phyloP scores from a whole-genome alignment of 2,329 filamentous ascomycete species.

The Sarocladiaceae sp. region DNA sequence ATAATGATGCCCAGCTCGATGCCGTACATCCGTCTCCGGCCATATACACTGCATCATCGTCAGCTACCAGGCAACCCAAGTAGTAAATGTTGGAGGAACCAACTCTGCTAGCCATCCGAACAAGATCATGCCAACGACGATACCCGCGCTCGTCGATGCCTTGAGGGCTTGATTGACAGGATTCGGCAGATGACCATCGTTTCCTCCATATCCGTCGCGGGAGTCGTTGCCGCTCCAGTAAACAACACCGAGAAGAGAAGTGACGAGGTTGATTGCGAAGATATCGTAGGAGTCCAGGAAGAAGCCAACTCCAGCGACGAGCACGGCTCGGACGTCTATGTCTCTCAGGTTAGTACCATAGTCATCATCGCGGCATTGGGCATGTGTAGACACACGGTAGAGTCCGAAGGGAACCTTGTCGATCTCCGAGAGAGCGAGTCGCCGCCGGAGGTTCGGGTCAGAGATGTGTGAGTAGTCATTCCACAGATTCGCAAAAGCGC shows the following conservation, averaged over 20 bases:
- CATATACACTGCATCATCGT: slow-evolving; percentile 42
- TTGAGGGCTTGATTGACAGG: slow-evolving; percentile 69
- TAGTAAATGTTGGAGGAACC: slow-evolving; percentile 11
- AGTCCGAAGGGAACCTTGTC: slow-evolving; percentile 72
- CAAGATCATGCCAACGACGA: slow-evolving; percentile 68
- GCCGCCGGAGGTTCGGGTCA: slow-evolving; percentile 70
- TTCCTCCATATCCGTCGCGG: slow-evolving; percentile 41
- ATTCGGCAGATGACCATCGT: slow-evolving; percentile 53
- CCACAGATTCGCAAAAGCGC: slow-evolving; percentile 69
- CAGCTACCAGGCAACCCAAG: not conserved
- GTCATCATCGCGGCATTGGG: not conserved
- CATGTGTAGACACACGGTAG: slow-evolving; percentile 44
- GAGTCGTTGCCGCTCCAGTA: slow-evolving; percentile 54
- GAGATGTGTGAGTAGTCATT: slow-evolving; percentile 59
- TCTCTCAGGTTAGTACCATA: not conserved
- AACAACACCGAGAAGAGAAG: slow-evolving; percentile 66
- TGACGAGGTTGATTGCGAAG: slow-evolving; percentile 73
- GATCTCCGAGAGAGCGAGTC: slow-evolving; percentile 71
- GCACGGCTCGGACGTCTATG: slow-evolving; percentile 62
- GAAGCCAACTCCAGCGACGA: slow-evolving; percentile 76
- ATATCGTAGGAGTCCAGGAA: slow-evolving; percentile 79
- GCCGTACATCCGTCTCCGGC: slow-evolving; percentile 77
- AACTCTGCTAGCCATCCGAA: slow-evolving; percentile 73
- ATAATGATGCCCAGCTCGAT: slow-evolving; percentile 69
- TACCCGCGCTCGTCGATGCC: slow-evolving; percentile 73